Base-by-base conservation (phyloP, 2,329 filamentous ascomycete species). In the Sphaerulina vaccinii region DNA sequence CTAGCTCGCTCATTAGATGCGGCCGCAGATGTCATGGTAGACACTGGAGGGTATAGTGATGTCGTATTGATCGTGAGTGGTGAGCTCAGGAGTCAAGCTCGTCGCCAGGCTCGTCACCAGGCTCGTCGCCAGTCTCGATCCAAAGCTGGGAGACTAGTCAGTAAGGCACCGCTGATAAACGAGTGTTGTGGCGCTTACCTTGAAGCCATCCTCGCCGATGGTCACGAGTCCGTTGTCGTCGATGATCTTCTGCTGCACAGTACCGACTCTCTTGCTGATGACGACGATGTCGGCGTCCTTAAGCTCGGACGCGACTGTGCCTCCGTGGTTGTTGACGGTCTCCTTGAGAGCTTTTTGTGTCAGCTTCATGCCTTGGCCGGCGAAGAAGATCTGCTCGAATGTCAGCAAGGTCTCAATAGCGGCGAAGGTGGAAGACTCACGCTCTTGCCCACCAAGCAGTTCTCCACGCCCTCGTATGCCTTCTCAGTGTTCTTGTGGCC, bases 191-290 rank as follows among this genome's bases (percentile, higher is more conserved):
- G 9, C 5, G 15, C 45, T 40, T 27, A 49, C 45, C 45, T 49
- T 49, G 48, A 60, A 60, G 16, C 54, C 52, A 13, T 47, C 44
- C 45, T 62, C 56, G 16, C 40, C 57, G 16, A 60, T 44, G 18
- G 56, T 62, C 16, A 27, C 21, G 10, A 52, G 40, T 29, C 41
- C 41, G 16, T 55, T 48, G 18, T 55, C 48, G n/a, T 40, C 39
- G 36, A 60, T 56, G 43, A 59, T 56, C 15, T 55, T 52, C 4
- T 56, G 35, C 51, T 62, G 60, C 37, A 51, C 56, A 22, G 52
- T 33, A 13, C 59, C 57, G 44, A 60, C 23, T 32, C 51, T 49
- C 16, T 40, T 27, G 6, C 57, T 55, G 9, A 54, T 47, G 27
- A 59, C 52, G 36, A 59, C 40, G 15, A 39, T 40, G 44, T 55